These are phyloP conservation scores for Mucor racemosus DNA, from an alignment of 371 early-diverging fungal genomes.

Conservation along the genomic window DNA sequence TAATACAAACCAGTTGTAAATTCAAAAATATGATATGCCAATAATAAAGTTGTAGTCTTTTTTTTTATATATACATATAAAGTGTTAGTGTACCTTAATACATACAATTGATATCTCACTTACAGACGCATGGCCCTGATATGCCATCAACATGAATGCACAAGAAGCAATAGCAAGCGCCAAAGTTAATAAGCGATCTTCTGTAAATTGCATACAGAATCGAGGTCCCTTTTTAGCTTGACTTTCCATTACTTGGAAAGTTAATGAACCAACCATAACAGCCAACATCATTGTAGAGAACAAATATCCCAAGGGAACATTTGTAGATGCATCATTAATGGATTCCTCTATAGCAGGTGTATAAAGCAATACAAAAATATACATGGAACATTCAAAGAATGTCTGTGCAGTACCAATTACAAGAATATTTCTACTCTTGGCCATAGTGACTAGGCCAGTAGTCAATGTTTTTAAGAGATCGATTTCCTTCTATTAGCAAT, in stretches of 20 bases:
- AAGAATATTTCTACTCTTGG: constrained; percentile 50
- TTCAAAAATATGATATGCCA: constrained; percentile 64
- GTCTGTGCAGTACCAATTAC: constrained; percentile 74
- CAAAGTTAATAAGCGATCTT: constrained; percentile 33
- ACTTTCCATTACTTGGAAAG: constrained; percentile 59
- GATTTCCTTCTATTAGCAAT: constrained; percentile 4
- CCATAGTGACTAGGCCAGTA: constrained; percentile 18
- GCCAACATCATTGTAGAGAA: constrained; percentile 80
- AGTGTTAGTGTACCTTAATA: neutral
- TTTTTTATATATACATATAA: neutral
- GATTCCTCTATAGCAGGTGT: constrained; percentile 68
- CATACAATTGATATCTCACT: constrained; percentile 4
- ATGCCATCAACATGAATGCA: constrained; percentile 44
- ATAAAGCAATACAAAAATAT: constrained; percentile 81
- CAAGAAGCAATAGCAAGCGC: constrained; percentile 42
- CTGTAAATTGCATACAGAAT: constrained; percentile 21
- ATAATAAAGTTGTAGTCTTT: constrained; percentile 17
- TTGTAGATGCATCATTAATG: constrained; percentile 2
- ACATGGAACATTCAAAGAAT: constrained; percentile 82
- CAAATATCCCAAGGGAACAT: constrained; percentile 61
- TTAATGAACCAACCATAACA: constrained; percentile 72
- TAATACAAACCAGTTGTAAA: constrained; percentile 78
- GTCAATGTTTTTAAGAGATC: constrained; percentile 17
- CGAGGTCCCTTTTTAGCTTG: constrained; percentile 13
- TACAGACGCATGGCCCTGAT: constrained; percentile 37